Conservation (phyloP, 2,329 filamentous ascomycete species). For the Fusarium tricinctum region DNA sequence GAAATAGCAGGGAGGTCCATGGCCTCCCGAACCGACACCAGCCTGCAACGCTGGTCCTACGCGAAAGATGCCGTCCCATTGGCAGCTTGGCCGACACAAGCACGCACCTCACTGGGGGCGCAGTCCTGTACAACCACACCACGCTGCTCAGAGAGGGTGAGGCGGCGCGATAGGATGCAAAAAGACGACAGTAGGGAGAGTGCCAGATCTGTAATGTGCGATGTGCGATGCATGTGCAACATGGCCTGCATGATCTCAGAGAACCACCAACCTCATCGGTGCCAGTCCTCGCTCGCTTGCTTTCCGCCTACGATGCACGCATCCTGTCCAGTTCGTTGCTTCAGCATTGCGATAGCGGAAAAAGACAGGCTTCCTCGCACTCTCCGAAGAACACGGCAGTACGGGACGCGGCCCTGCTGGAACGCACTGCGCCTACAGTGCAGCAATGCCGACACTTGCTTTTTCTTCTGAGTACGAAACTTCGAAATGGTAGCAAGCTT, state of each 20-base stretch:
- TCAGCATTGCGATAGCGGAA: slow-evolving; percentile 4
- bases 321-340: slow-evolving; percentile 26
- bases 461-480: slow-evolving; percentile 11
- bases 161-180: slow-evolving; percentile 30
- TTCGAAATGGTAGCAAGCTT: slow-evolving; percentile 8
- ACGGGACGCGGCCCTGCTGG: slow-evolving; percentile 5
- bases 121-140: slow-evolving; percentile 41
- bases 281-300: slow-evolving; percentile 49
- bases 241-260: slow-evolving; percentile 50
- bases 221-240: slow-evolving; percentile 44
- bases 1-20: neutral
- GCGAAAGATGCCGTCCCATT: slow-evolving; percentile 41
- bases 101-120: slow-evolving; percentile 22
- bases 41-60: slow-evolving; percentile 44
- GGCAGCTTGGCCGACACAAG: slow-evolving; percentile 42
- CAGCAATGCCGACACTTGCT: slow-evolving; percentile 4
- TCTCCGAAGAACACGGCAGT: slow-evolving; percentile 21
- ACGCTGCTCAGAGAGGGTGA: slow-evolving; percentile 34
- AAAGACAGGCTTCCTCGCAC: slow-evolving; percentile 5
- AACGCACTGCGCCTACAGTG: neutral
- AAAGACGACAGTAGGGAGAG: slow-evolving; percentile 38
- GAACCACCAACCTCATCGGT: slow-evolving; percentile 45
- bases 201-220: slow-evolving; percentile 48
- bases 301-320: slow-evolving; percentile 34
- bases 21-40: slow-evolving; percentile 42